Evolutionary conservation across 202 grass and related monocot species (phyloP), one percentile per base, ranked within the genome.

Genomic region (Panicum virgatum): DNA sequence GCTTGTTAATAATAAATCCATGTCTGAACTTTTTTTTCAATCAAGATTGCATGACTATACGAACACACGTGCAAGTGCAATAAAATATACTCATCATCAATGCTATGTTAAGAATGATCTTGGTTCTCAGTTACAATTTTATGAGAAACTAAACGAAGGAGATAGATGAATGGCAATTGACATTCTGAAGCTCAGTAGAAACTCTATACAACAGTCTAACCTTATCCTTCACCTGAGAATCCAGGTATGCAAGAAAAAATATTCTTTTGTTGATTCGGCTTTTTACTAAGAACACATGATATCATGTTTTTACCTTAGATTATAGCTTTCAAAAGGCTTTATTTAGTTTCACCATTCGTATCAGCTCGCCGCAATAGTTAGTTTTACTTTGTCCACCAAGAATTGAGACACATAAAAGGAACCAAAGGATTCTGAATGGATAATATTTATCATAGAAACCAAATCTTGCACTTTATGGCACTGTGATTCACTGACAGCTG

Each of bases 31-130:
- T 65, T 25, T 46, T 46, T n/a, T 59, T 11, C 54, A 57, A 8
- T 70, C 54, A 57, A 63, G 43, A 7, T 46, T 19, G 43, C 29
- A 72, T 69, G 30, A 60, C 48, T 79, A 27, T 4, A 69, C 54
- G 72, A 50, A 50, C 77, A 76, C 82, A 81, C 62, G 52, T 82
- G 77, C 71, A 85, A 65, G 27, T 40, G 77, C 40, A 50, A 85
- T 65, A 54, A 57, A 57, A 64, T 63, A 39, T 44, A 76, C 25
- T 19, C 52, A 62, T 19, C 52, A 62, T 26, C 13, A 37, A 66
- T 75, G 40, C 11, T 72, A 44, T 83, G 20, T 57, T 58, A 66
- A 43, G 18, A 78, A 48, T 4, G 13, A 23, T 47, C 29, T 48
- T 39, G 66, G 13, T 36, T 69, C 53, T 70, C 46, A 15, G n/a